Evolutionary conservation across 805 yeast species (phyloP).

Genomic region (Saccharomycopsis oosterbeekiorum): DNA sequence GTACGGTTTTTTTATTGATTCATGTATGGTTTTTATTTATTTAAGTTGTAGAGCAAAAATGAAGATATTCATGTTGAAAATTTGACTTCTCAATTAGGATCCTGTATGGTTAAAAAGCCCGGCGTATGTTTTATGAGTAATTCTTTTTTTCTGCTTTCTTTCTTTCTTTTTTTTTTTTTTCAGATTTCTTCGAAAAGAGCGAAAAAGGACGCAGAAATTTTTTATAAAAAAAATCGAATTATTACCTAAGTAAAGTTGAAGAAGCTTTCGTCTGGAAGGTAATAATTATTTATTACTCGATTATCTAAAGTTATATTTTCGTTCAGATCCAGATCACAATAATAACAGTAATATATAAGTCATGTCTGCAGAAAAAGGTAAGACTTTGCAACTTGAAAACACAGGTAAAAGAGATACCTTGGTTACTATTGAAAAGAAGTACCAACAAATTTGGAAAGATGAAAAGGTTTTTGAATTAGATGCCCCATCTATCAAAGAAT

Average conservation of each 20-base stretch:
- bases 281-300: not conserved
- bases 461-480: constrained; percentile 79
- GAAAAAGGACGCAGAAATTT: not conserved
- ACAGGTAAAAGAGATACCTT: constrained; percentile 94
- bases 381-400: constrained; percentile 33
- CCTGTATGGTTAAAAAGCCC: no score
- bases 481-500: constrained; percentile 72
- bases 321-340: not conserved
- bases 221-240: not conserved
- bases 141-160: no score
- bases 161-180: no score
- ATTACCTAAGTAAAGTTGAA: not conserved
- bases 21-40: no score
- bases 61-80: no score
- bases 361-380: constrained; percentile 11
- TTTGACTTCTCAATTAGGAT: no score
- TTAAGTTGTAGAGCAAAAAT: no score
- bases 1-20: no score
- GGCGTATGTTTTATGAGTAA: no score
- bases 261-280: no score
- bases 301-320: no score
- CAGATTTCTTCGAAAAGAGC: not conserved
- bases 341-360: not conserved
- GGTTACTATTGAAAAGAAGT: constrained; percentile 78
- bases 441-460: constrained; percentile 79